Percentiles rank a stretch among this genome's conserved stretches.
phyloP scores from a whole-genome alignment of 2,329 filamentous ascomycete genomes.

The Escovopsis sp. region DNA sequence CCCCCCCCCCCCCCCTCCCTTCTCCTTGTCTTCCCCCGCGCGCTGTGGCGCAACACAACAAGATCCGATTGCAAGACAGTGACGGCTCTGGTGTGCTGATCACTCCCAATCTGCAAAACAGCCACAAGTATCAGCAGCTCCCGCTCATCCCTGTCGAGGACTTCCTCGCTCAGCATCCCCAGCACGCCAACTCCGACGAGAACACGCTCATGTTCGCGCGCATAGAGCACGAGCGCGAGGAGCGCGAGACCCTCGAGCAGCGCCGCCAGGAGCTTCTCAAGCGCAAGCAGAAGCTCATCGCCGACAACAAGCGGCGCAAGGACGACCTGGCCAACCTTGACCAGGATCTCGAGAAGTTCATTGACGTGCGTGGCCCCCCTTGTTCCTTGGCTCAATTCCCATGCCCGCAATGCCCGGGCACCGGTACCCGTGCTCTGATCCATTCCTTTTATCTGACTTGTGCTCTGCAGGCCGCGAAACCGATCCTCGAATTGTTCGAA shows the following conservation, averaged over 20 bases:
- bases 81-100: no score
- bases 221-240: slow-evolving; percentile 78
- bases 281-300: slow-evolving; percentile 46
- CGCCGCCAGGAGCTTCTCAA: slow-evolving; percentile 63
- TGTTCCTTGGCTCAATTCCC: neutral
- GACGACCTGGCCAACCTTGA: slow-evolving; percentile 86
- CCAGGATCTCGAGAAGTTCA: slow-evolving; percentile 83
- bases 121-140: slow-evolving; percentile 76
- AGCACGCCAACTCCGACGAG: slow-evolving; percentile 57
- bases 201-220: slow-evolving; percentile 77
- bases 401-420: neutral
- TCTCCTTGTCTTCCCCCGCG: neutral
- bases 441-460: slow-evolving; percentile 7
- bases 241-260: slow-evolving; percentile 74
- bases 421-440: neutral
- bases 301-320: slow-evolving; percentile 78
- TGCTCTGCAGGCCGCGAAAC: slow-evolving; percentile 56
- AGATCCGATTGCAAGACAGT: no score
- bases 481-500: slow-evolving; percentile 74
- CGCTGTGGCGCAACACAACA: no score
- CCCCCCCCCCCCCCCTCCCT: slow-evolving; percentile 8
- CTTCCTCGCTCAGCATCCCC: slow-evolving; percentile 62
- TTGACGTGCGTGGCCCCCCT: slow-evolving; percentile 46
- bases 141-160: slow-evolving; percentile 74
- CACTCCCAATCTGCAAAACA: slow-evolving; percentile 17